These are phyloP conservation scores for Leccinum idahoense DNA, from an alignment of 1,284 basidiomycete species.

Conservation along the genomic window DNA sequence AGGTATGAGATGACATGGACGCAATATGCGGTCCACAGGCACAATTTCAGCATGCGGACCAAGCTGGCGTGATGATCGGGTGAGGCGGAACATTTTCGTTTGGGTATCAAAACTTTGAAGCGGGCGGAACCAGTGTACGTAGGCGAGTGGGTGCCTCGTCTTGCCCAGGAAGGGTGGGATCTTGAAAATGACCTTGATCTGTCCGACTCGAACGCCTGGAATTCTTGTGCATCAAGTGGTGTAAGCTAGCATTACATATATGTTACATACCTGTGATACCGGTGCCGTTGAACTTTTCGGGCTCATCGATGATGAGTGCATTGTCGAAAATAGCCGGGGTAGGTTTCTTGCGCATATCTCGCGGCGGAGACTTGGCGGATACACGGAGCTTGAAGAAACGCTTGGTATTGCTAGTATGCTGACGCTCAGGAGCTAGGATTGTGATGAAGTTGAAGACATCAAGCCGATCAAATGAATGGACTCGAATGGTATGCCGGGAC, in stretches of 20 bases:
- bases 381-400: background rate
- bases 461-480: background rate
- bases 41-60: background rate
- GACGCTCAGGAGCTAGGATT: background rate
- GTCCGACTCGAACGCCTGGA: background rate
- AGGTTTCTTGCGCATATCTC: background rate
- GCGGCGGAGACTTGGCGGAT: background rate
- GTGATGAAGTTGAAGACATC: background rate
- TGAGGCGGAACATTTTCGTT: background rate
- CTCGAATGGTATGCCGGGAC: background rate
- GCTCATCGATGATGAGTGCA: background rate
- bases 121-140: background rate
- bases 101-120: background rate
- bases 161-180: background rate
- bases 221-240: background rate
- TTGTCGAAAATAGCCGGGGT: background rate
- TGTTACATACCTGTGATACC: background rate
- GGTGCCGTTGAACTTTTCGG: background rate
- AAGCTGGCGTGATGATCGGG: background rate
- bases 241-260: background rate
- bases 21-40: no score
- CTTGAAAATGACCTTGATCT: background rate
- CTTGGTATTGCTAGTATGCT: background rate
- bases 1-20: no score
- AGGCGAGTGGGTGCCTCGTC: background rate